Evolutionary conservation across 129 eudicot genomes (phyloP), one percentile per base, ranked within the genome.

Genomic region (Lactuca sativa): DNA sequence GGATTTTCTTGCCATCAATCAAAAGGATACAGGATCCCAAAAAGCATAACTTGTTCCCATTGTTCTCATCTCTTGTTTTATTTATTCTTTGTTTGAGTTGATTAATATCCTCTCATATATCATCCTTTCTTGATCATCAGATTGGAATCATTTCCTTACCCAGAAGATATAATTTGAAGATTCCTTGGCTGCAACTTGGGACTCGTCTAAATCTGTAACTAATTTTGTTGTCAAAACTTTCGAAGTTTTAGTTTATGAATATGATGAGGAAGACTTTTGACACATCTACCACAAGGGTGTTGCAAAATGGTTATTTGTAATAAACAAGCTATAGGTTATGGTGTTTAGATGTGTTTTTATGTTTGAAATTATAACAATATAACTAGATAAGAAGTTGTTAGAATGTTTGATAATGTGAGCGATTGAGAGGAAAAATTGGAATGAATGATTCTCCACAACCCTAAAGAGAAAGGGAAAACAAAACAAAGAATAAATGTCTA

Each of bases 121-220:
- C 3, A 15, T 17, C 41, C 53, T 38, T 62, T 40, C 67, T 40
- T 62, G 53, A 62, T 54, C 30, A 54, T 54, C 58, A 54, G 30
- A 54, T 54, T 54, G 30, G 58, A 54, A 14, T 25, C 30, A 25
- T 25, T 25, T 25, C 30, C 30, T 25, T 25, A 25, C 58, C 58
- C 30, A 54, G 31, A 54, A 54, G 58, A 54, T 54, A 40, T 7
- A 40, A 40, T 40, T 40, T 7, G 4, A 54, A 54, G 58, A 15
- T 54, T 54, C 21, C 4, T 15, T 54, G 58, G 58, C 30, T 54
- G 58, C 58, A 54, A 54, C 8, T 54, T 54, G 11, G 30, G 58
- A 54, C 25, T 54, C 58, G 2, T 8, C 21, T 4, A n/a, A 55
- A 17, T 55, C 13, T 55, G 4, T 17, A 55, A 55, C 5, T 16